Base-by-base conservation (phyloP, 176 grass and related monocot genomes). In the Cenchrus americanus region DNA sequence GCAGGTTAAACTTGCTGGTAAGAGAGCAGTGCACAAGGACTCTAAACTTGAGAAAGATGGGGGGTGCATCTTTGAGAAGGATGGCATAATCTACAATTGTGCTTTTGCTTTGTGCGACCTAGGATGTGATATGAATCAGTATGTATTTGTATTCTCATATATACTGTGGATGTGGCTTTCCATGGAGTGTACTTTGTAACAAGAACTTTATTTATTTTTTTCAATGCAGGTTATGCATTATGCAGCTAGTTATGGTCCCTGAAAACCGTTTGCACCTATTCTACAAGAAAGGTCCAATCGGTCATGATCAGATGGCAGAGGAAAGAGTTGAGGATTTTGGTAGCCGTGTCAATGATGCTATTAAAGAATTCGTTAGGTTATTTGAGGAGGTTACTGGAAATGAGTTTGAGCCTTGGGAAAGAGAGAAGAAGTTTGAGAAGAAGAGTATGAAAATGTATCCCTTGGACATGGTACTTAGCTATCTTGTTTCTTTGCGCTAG, bases 341-440 rank as follows among this genome's bases (percentile, higher is more conserved):
- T 79, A 87, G 41, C 42, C 82, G 78, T 47, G 82, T 80, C 17
- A 82, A 80, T 66, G 88, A 92, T 90, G 95, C 87, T 48, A 61
- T 91, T 17, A 71, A 78, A 17, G 95, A 98, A 71, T 98, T 98
- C 59, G 76, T 81, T 48, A 74, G 82, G 12, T 79, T 94, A 17
- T 98, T 98, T 58, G 75, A 93, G 79, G 87, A 93, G 76, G 41
- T 93, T 23, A 98, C 95, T 50, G 87, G 88, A 62, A 98, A 94
- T 78, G 87, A 98, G 47, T 98, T 94, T n/a, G 89, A 98, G 66
- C 86, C 71, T 64, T 98, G 95, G 92, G 92, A 93, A 67, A 89
- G 81, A 68, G 84, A 94, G 13, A 97, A 94, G 82, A 94, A 91
- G 82, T 90, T 98, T 40, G 70, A 72, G 65, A 98, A 97, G 72